Evolutionary conservation across 2,329 filamentous ascomycete genomes (phyloP).

Genomic region (Paecilomyces niveus): DNA sequence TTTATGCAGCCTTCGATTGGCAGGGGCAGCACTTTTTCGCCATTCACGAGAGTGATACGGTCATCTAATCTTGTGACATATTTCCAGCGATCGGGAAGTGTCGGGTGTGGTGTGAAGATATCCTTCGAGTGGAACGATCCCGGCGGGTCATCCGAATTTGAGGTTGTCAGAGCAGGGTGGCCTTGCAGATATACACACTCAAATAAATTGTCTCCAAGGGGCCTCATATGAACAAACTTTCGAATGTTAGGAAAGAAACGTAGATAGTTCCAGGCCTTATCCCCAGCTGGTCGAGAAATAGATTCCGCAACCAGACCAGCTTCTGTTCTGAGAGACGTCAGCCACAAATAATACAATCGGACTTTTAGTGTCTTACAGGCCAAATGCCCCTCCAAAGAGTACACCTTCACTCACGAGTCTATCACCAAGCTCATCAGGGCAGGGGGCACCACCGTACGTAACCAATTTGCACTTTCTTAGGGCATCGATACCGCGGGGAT

Average conservation of each 20-base stretch:
- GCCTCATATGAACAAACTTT: conserved; percentile 33
- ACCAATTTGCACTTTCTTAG: conserved; percentile 33
- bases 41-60: conserved; percentile 24
- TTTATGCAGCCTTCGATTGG: conserved; percentile 26
- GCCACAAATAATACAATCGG: background rate
- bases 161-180: conserved; percentile 23
- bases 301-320: conserved; percentile 39
- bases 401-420: conserved; percentile 30
- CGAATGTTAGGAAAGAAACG: conserved; percentile 30
- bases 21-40: conserved; percentile 27
- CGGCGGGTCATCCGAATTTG: conserved; percentile 24
- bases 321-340: conserved; percentile 31
- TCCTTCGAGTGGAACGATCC: conserved; percentile 27
- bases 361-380: conserved; percentile 25
- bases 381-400: conserved; percentile 33
- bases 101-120: conserved; percentile 24
- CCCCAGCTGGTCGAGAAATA: conserved; percentile 28
- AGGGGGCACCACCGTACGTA: conserved; percentile 35
- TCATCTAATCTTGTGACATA: conserved; percentile 26
- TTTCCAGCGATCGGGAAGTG: conserved; percentile 24
- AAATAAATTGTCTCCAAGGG: conserved; percentile 16
- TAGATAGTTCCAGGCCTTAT: conserved; percentile 39
- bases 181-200: conserved; percentile 25
- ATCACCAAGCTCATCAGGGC: conserved; percentile 37
- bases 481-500: conserved; percentile 25